Evolutionary conservation across 1,284 basidiomycete species (phyloP).

Genomic region (Leucocoprinus gongylophorus): DNA sequence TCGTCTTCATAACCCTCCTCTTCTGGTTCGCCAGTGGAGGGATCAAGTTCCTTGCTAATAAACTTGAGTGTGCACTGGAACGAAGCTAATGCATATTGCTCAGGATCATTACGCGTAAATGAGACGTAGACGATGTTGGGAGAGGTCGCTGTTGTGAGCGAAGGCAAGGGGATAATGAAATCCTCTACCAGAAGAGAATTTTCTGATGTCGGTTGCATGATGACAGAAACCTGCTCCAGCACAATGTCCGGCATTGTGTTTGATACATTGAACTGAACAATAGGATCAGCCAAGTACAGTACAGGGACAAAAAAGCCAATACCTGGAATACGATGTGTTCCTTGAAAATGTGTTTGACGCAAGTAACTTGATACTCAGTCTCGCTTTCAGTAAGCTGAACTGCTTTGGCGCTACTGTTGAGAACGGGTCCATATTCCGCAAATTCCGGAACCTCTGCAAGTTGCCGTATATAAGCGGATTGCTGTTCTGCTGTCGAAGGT

Average conservation of each 20-base stretch:
- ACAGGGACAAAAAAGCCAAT: slow-evolving; percentile 18
- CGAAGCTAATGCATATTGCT: slow-evolving; percentile 76
- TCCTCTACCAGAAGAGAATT: slow-evolving; percentile 84
- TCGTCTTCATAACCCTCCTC: slow-evolving; percentile 99
- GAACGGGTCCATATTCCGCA: slow-evolving; percentile 76
- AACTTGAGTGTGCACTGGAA: slow-evolving; percentile 95
- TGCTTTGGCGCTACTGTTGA: slow-evolving; percentile 82
- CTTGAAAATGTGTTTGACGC: slow-evolving; percentile 96
- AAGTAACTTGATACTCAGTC: slow-evolving; percentile 96
- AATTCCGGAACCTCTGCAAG: slow-evolving; percentile 86
- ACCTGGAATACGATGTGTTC: slow-evolving; percentile 97
- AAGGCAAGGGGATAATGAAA: slow-evolving; percentile 85
- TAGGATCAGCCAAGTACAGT: not conserved
- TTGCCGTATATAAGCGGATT: slow-evolving; percentile 83
- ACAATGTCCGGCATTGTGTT: slow-evolving; percentile 99
- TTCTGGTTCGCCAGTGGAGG: slow-evolving; percentile 93
- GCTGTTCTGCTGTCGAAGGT: slow-evolving; percentile 73
- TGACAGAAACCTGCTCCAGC: slow-evolving; percentile 91
- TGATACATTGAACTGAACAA: slow-evolving; percentile 84
- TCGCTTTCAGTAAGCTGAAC: slow-evolving; percentile 91
- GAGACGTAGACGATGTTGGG: slow-evolving; percentile 89
- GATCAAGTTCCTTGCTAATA: slow-evolving; percentile 96
- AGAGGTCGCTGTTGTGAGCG: slow-evolving; percentile 63
- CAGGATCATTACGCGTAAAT: slow-evolving; percentile 77
- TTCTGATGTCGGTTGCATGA: slow-evolving; percentile 79